These are phyloP conservation scores for Lactarius akahatsu DNA, from an alignment of 768 basidiomycete genomes.

Conservation along the genomic window DNA sequence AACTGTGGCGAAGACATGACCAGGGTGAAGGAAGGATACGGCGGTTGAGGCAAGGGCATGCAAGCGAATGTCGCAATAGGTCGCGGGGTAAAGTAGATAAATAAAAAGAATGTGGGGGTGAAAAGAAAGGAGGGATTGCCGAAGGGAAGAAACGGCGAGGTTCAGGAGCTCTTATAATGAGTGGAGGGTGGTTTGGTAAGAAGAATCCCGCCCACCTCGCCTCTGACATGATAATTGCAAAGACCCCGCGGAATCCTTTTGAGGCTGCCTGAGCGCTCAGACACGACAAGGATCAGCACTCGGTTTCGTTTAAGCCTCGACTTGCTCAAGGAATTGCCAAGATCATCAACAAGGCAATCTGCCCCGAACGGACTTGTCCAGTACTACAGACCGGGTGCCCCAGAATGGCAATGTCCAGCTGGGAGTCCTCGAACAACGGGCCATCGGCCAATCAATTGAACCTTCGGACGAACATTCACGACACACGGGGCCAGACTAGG, in stretches of 20 bases:
- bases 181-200: background rate
- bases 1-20: constrained; percentile 19
- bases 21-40: constrained; percentile 23
- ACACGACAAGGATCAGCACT: constrained; percentile 22
- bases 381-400: constrained; percentile 1
- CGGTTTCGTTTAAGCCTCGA: constrained; percentile 4
- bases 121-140: background rate
- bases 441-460: constrained; percentile 1
- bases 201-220: constrained; percentile 22
- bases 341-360: constrained; percentile 12
- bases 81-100: constrained; percentile 8
- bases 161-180: constrained; percentile 9
- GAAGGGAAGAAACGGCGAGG: background rate
- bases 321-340: constrained; percentile 8
- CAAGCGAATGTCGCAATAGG: background rate
- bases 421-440: constrained; percentile 1
- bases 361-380: constrained; percentile 5
- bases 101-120: constrained; percentile 12
- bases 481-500: background rate
- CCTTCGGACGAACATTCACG: background rate
- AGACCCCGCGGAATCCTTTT: constrained; percentile 24
- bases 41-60: constrained; percentile 15
- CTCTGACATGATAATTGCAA: constrained; percentile 21
- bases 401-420: constrained; percentile 9
- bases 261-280: constrained; percentile 15